A percentile compares a stretch with the other conserved stretches of the same genome.
Conservation (phyloP, 306 rosid genomes). For the Spatholobus suberectus region DNA sequence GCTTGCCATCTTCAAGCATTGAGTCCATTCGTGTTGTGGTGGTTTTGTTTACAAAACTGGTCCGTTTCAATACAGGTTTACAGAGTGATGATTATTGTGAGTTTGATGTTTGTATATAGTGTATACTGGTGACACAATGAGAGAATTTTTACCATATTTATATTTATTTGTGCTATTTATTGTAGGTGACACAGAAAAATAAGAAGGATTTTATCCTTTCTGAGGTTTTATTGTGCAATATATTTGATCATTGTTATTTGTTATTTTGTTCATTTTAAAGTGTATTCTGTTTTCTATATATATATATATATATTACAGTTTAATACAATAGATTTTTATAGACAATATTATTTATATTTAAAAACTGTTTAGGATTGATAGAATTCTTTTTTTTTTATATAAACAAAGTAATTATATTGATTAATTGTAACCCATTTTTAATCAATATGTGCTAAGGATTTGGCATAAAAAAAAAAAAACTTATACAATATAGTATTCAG, state of each 20-base stretch:
- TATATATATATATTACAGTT: neutral
- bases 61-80: neutral
- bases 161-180: neutral
- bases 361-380: neutral
- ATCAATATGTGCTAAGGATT: too few species aligned
- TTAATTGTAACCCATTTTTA: too few species aligned
- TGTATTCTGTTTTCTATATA: neutral
- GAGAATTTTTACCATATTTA: neutral
- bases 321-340: neutral
- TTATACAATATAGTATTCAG: too few species aligned
- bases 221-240: neutral
- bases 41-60: neutral
- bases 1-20: constrained; percentile 44
- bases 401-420: too few species aligned
- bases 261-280: neutral
- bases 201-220: neutral
- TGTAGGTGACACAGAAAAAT: neutral
- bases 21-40: neutral
- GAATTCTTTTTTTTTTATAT: too few species aligned
- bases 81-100: neutral
- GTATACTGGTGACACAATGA: neutral
- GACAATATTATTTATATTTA: neutral
- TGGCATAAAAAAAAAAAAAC: too few species aligned
- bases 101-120: constrained; percentile 6
- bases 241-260: neutral